Base-by-base conservation (phyloP, 495 filamentous ascomycete genomes). In the Penicillium simplicissimum region DNA sequence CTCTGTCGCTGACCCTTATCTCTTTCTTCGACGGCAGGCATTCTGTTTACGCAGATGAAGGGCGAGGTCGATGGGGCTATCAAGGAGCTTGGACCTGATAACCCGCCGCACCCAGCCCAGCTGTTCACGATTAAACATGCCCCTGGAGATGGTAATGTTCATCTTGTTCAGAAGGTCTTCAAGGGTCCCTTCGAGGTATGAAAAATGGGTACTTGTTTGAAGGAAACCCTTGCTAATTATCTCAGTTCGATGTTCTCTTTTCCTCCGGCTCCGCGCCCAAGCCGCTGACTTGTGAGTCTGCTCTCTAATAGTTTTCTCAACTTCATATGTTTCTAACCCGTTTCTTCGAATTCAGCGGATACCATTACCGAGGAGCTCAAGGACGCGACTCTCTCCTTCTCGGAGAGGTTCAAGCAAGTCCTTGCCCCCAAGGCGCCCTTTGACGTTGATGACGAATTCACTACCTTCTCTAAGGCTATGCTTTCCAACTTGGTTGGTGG, bases 401-500 rank as follows among this genome's bases (percentile, higher is more conserved):
- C 84, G 36, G 81, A 89, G 52, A 87, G 88, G 17, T 97, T 95
- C 73, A 74, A 83, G 19, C 81, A 87, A 38, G 78, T 93, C 47
- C 89, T 98, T 61, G 73, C 84, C 14, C 90, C 91, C 0, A 76
- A 90, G 65, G 79, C 87, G 7, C 96, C 95, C 1, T 98, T 96
- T 70, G 76, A 85, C 38, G 79, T 83, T 2, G 79, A 82, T 6
- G 84, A 90, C 62, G 48, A 52, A 14, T 95, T 96, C 69, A 81
- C 86, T 23, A 81, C 83, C 56, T 98, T 98, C 74, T 90, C 88
- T 55, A 88, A 88, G 63, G 91, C 89, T 43, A 90, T 98, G 83
- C 90, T 98, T 52, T 96, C 93, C 6, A 98, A 98, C 73, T 81
- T 98, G 36, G 81, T 97, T 35, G 95, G 95, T 53, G 95, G 96